Evolutionary conservation across 495 filamentous ascomycete species (phyloP), one percentile per base, ranked within the genome.

Genomic region (Pseudotulostoma volvatum): DNA sequence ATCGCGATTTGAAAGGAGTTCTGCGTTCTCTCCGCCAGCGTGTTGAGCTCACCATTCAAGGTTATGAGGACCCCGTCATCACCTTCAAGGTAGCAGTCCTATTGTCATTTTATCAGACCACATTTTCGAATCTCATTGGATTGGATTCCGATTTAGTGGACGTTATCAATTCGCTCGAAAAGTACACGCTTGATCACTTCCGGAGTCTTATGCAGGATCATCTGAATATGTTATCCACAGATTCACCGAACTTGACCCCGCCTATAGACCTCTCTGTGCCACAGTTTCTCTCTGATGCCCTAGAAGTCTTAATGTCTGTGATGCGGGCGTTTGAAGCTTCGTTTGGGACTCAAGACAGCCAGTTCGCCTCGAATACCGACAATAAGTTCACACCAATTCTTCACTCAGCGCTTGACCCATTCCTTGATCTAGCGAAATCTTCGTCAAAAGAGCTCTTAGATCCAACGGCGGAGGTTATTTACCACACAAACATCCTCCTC

Each of bases 61-160:
- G 79, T 37, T 84, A 94, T 49, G 90, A 95, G 42, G 85, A 94
- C 39, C 76, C 83, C 0, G 79, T 88, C 17, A 64, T 87, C 33
- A 78, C 83, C 36, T 99, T 93, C 65, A 84, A 84, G 49, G 77
- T 94, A 28, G 77, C 82, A 13, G 94, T 92, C 42, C 59, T 96
- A 1, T 69, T 96, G 21, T 70, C 71, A 34, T 99, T 96, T 60
- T 99, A 99, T 60, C 76, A 73, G 35, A 65, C 69, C 30, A 96
- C 83, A 1, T 94, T 96, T 46, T 65, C 73, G 7, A 84, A 75
- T 50, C 59, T 99, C 1, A 62, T 96, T 0, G 81, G 82, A 16
- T 45, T 68, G 3, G 65, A 77, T 8, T 82, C 84, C 0, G 65
- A 66, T 11, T 59, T 97, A 0, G 68, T 86, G 0, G 77, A 83